Evolutionary conservation across 345 rosid species (phyloP).

Genomic region (Corchorus capsularis): DNA sequence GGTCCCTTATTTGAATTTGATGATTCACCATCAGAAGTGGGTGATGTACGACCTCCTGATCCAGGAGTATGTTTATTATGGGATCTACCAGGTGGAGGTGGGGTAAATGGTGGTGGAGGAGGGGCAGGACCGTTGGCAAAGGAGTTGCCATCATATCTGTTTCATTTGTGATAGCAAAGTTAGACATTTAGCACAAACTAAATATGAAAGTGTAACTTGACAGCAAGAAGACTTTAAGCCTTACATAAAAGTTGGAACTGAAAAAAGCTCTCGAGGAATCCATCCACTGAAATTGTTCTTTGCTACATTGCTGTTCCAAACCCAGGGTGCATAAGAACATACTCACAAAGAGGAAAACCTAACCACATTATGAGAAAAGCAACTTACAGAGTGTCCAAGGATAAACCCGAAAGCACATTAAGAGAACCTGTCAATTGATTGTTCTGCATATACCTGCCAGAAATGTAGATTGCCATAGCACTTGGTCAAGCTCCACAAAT

Average conservation of each 20-base stretch:
- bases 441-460: constrained; percentile 82
- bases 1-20: constrained; percentile 55
- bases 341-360: background rate
- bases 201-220: constrained; percentile 16
- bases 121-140: constrained; percentile 84
- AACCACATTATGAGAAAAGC: constrained; percentile 4
- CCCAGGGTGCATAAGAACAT: constrained; percentile 21
- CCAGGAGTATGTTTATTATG: constrained; percentile 48
- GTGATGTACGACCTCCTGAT: constrained; percentile 36
- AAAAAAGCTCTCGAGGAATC: constrained; percentile 78
- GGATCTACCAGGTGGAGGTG: constrained; percentile 66
- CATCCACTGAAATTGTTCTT: constrained; percentile 87
- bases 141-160: constrained; percentile 84
- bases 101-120: constrained; percentile 55
- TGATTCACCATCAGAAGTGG: constrained; percentile 41
- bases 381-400: constrained; percentile 83
- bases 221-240: constrained; percentile 23
- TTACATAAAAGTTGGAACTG: constrained; percentile 72
- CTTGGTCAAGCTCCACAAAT: constrained; percentile 10
- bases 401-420: constrained; percentile 57
- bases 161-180: constrained; percentile 33
- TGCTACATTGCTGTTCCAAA: constrained; percentile 81
- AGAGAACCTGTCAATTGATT: constrained; percentile 87
- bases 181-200: constrained; percentile 11
- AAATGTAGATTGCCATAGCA: constrained; percentile 29